phyloP scores from a whole-genome alignment of 306 rosid genomes.

The Vicia sativa region DNA sequence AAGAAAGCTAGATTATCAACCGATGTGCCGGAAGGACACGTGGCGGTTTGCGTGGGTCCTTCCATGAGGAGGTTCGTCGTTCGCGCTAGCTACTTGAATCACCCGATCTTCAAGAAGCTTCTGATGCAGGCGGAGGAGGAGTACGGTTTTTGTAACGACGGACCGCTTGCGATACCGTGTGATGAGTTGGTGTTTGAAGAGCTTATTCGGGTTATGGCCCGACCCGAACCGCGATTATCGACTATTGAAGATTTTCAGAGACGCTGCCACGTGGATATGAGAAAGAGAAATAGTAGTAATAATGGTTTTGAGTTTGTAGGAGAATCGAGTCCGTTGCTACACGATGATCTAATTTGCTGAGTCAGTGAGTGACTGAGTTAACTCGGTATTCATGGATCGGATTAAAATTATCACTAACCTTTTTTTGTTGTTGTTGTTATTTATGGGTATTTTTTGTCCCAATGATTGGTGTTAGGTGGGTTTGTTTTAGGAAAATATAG shows the following conservation, averaged over 20 bases:
- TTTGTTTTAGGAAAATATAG: background rate
- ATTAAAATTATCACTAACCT: conserved; percentile 12
- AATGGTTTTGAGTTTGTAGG: conserved; percentile 35
- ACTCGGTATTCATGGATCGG: conserved; percentile 4
- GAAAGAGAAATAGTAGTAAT: conserved; percentile 12
- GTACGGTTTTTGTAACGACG: conserved; percentile 82
- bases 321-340: conserved; percentile 86
- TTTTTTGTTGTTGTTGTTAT: background rate
- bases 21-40: conserved; percentile 87
- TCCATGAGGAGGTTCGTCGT: conserved; percentile 66
- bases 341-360: conserved; percentile 48
- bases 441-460: background rate
- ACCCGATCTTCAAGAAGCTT: conserved; percentile 82
- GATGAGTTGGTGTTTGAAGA: conserved; percentile 77
- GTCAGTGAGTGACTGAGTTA: conserved; percentile 13
- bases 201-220: conserved; percentile 55
- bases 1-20: conserved; percentile 54
- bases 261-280: conserved; percentile 66
- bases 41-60: conserved; percentile 81
- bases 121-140: conserved; percentile 83
- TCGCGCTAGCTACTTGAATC: conserved; percentile 77
- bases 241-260: conserved; percentile 49
- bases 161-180: conserved; percentile 82
- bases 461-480: conserved; percentile 28
- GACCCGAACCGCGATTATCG: conserved; percentile 46